Evolutionary conservation across 495 filamentous ascomycete genomes (phyloP).

Genomic region (Cladorrhinum samala): DNA sequence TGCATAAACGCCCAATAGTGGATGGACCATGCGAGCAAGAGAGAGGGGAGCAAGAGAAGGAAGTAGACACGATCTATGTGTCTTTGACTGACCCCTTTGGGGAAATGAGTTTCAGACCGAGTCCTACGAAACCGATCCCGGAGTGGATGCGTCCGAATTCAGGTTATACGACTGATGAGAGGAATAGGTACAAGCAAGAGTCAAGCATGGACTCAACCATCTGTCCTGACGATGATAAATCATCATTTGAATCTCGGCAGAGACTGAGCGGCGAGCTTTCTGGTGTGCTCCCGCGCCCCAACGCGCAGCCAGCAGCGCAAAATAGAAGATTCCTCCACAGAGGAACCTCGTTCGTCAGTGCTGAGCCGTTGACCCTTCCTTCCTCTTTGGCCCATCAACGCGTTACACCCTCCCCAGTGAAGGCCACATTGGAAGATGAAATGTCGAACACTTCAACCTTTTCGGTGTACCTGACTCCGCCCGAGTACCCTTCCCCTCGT

Average conservation of each 20-base stretch:
- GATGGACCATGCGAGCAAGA: neutral
- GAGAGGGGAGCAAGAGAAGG: constrained; percentile 8
- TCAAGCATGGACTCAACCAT: too few relatives aligned
- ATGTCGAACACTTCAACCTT: constrained; percentile 6
- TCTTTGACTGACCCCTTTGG: constrained; percentile 37
- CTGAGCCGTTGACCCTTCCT: constrained; percentile 26
- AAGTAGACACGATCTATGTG: constrained; percentile 30
- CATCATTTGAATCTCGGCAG: too few relatives aligned
- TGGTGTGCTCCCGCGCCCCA: too few relatives aligned
- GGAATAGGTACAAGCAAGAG: too few relatives aligned
- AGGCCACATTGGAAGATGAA: neutral
- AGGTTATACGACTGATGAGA: neutral
- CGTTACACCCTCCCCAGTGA: too few relatives aligned
- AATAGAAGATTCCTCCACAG: constrained; percentile 2
- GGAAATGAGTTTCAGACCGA: constrained; percentile 32
- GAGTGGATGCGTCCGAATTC: constrained; percentile 9
- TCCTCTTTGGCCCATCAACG: constrained; percentile 19
- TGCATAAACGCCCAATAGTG: neutral
- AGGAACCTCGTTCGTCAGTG: constrained; percentile 20
- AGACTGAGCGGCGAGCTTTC: too few relatives aligned
- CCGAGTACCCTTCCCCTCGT: constrained; percentile 18
- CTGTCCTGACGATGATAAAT: too few relatives aligned
- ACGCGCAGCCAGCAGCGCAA: neutral
- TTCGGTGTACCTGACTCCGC: constrained; percentile 16
- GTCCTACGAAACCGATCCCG: constrained; percentile 41